phyloP scores from a whole-genome alignment of 768 basidiomycete genomes.

The Leccinum rimulosum region DNA sequence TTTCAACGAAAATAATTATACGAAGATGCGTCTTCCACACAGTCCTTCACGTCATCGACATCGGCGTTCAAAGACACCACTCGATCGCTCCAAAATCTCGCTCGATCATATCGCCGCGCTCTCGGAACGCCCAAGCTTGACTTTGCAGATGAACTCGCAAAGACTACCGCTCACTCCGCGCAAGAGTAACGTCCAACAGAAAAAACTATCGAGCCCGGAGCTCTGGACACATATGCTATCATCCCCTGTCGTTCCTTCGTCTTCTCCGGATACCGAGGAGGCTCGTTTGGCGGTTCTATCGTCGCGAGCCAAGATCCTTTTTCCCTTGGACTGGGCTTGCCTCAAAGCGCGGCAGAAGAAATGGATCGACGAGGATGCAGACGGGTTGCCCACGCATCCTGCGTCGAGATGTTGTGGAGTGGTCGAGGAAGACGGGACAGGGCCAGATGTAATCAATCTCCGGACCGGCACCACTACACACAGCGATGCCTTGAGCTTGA shows the following conservation, averaged over 20 bases:
- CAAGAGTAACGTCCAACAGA: constrained; percentile 13
- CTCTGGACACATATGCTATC: constrained; percentile 33
- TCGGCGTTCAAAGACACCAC: constrained; percentile 11
- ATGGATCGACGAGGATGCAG: constrained; percentile 24
- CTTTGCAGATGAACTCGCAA: constrained; percentile 5
- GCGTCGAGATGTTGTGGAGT: constrained; percentile 6
- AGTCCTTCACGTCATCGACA: constrained; percentile 10
- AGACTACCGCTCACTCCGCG: constrained; percentile 29
- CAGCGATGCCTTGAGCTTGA: constrained; percentile 1
- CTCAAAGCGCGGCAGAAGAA: constrained; percentile 41
- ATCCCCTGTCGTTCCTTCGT: constrained; percentile 22
- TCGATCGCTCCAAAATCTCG: constrained; percentile 28
- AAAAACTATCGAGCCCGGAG: constrained; percentile 13
- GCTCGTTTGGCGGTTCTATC: constrained; percentile 25
- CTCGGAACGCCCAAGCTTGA: constrained; percentile 27
- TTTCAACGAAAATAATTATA: constrained; percentile 24
- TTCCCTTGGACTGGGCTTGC: constrained; percentile 75
- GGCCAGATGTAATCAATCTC: constrained; percentile 18
- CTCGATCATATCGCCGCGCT: constrained; percentile 32
- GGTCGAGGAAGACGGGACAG: constrained; percentile 12
- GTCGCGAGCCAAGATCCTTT: constrained; percentile 40
- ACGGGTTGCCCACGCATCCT: constrained; percentile 8
- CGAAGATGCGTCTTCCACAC: constrained; percentile 1
- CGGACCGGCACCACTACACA: constrained; percentile 7
- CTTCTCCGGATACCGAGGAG: constrained; percentile 23